Evolutionary conservation across 495 filamentous ascomycete species (phyloP), one percentile per base, ranked within the genome.

Genomic region (Hypoxylon fuscum): DNA sequence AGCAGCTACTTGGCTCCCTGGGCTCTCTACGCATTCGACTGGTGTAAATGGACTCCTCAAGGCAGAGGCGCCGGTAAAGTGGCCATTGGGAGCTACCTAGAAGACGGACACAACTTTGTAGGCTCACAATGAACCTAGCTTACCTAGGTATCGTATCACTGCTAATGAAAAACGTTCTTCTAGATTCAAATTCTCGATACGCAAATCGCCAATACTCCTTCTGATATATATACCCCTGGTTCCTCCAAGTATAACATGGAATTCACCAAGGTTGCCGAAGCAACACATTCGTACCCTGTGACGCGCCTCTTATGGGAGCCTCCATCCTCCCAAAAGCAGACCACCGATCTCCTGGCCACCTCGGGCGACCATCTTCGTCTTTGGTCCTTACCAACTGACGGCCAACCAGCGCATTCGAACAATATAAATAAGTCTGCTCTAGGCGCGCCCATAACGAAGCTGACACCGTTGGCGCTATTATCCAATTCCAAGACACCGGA

Each of bases 401-500:
- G 78, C 31, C 75, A 82, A 14, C 38, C 77, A 2, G 79, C 81
- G 51, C 73, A 82, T 2, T 82, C 85, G 43, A 96, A 90, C 68
- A 90, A 86, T 2, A 96, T 98, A 61, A 92, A 86, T 11, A 88
- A 80, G 41, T 84, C 84, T 48, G 79, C 77, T 48, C 78, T 86
- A 50, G 89, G 93, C 23, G 71, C 79, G 8, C 81, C 90, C 18
- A 78, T 87, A 40, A 89, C 91, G 20, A 99, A 99, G 71, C 82
- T 99, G 7, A 97, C 94, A 8, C 95, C 96, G 2, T 77, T 99
- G 54, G 95, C 95, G 2, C 82, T 99, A 29, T 79, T 99, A 14
- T 97, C 93, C 4, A 99, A 99, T 72, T 96, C 92, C 11, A 99
- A 99, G 72, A 97, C 94, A 2, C 95, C 95, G 8, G 96, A 98